Conservation (phyloP, 1,139 yeast genomes). For the Petasospora rhodanensis region DNA sequence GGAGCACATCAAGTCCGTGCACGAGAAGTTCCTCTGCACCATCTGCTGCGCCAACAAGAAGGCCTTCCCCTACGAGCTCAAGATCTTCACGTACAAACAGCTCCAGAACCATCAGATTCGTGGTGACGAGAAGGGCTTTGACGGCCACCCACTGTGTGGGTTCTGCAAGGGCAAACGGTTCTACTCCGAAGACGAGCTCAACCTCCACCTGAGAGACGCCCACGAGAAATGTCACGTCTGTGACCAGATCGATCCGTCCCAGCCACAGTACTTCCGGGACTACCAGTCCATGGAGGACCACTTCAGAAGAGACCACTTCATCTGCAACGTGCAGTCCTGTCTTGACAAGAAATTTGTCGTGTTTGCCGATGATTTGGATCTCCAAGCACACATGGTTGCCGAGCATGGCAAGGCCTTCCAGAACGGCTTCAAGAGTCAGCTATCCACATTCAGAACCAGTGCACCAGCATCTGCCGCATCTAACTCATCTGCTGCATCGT, state of each 20-base stretch:
- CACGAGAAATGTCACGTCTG: slow-evolving; percentile 93
- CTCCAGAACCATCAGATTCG: slow-evolving; percentile 64
- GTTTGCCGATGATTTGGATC: slow-evolving; percentile 78
- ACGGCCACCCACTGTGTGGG: slow-evolving; percentile 86
- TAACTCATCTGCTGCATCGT: slow-evolving; percentile 1
- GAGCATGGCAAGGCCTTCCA: slow-evolving; percentile 65
- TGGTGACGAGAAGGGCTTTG: slow-evolving; percentile 71
- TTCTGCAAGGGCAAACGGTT: slow-evolving; percentile 73
- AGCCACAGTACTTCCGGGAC: slow-evolving; percentile 75
- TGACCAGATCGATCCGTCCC: slow-evolving; percentile 59
- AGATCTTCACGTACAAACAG: slow-evolving; percentile 55
- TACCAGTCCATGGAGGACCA: slow-evolving; percentile 73
- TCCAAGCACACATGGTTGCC: slow-evolving; percentile 82
- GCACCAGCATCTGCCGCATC: neutral
- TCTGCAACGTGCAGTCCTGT: slow-evolving; percentile 79
- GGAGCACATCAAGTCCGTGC: slow-evolving; percentile 65
- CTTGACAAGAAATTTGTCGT: slow-evolving; percentile 89
- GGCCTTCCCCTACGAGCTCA: slow-evolving; percentile 70
- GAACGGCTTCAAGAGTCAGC: slow-evolving; percentile 61
- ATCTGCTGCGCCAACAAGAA: slow-evolving; percentile 74
- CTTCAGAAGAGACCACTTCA: slow-evolving; percentile 67
- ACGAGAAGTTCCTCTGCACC: slow-evolving; percentile 62
- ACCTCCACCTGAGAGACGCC: slow-evolving; percentile 71
- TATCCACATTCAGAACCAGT: slow-evolving; percentile 48
- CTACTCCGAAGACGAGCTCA: slow-evolving; percentile 86